Conservation (phyloP, 495 filamentous ascomycete genomes). For the Pseudevernia furfuracea region DNA sequence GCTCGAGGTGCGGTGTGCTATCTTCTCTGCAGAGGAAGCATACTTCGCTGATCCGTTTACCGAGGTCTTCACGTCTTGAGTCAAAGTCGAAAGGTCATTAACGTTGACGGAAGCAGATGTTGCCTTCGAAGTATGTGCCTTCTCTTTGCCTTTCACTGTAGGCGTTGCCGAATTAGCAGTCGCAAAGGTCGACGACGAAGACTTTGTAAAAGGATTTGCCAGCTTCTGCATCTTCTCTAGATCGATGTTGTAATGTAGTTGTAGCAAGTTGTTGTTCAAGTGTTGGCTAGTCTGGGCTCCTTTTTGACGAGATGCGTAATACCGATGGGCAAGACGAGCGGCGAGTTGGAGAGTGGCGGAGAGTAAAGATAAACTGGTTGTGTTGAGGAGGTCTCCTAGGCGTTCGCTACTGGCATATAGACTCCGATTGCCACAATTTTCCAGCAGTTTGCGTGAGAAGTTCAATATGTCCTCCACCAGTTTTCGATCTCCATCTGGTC, state of each 20-base stretch:
- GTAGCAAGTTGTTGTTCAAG: conserved; percentile 64
- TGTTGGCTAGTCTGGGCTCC: conserved; percentile 47
- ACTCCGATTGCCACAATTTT: conserved; percentile 95
- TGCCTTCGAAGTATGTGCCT: conserved; percentile 35
- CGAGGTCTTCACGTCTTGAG: conserved; percentile 43
- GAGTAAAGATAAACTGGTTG: conserved; percentile 70
- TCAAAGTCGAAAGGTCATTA: conserved; percentile 68
- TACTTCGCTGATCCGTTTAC: conserved; percentile 38
- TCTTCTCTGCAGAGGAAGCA: conserved; percentile 28
- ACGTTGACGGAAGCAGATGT: conserved; percentile 52
- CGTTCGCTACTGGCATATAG: conserved; percentile 88
- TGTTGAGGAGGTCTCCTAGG: conserved; percentile 79
- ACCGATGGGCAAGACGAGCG: conserved; percentile 80
- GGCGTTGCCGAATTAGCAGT: conserved; percentile 38
- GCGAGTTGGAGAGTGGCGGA: conserved; percentile 66
- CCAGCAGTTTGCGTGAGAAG: conserved; percentile 79
- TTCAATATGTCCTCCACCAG: conserved; percentile 70
- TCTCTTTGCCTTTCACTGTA: conserved; percentile 66
- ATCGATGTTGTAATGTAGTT: conserved; percentile 90
- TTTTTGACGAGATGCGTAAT: conserved; percentile 77
- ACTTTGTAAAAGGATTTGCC: conserved; percentile 75
- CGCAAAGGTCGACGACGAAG: conserved; percentile 33
- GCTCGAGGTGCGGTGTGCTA: conserved; percentile 23
- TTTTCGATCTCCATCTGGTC: conserved; percentile 65
- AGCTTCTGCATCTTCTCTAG: conserved; percentile 79